phyloP scores from a whole-genome alignment of 345 rosid genomes.

The Bruguiera parviflora region DNA sequence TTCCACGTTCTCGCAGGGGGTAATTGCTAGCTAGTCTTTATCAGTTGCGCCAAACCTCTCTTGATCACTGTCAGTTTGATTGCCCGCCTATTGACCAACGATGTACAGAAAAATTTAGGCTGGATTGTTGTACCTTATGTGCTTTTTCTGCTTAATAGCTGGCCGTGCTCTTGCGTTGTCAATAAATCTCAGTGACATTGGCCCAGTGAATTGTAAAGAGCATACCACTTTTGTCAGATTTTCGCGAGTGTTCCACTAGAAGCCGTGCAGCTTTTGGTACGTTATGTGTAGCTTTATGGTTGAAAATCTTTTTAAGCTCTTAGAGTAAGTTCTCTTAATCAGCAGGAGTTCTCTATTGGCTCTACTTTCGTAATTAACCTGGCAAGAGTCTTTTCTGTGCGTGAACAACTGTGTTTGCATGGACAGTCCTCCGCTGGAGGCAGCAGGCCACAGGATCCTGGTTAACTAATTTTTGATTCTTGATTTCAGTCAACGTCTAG shows the following conservation, averaged over 20 bases:
- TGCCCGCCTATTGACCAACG: neutral
- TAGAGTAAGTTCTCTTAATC: too few relatives aligned
- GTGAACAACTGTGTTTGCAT: neutral
- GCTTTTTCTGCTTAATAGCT: neutral
- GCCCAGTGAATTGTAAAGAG: too few relatives aligned
- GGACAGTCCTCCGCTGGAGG: neutral
- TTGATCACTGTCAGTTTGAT: neutral
- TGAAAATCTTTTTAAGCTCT: too few relatives aligned
- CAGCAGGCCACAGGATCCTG: neutral
- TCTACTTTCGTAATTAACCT: too few relatives aligned
- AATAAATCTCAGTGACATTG: neutral
- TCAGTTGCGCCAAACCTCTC: neutral
- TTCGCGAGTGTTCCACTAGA: too few relatives aligned
- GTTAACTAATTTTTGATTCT: conserved; percentile 1
- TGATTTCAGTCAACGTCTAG: neutral
- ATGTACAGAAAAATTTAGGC: neutral
- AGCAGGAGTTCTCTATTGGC: too few relatives aligned
- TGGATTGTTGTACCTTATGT: neutral
- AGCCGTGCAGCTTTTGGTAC: too few relatives aligned
- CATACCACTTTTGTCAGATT: too few relatives aligned
- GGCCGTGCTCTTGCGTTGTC: neutral
- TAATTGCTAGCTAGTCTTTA: conserved; percentile 20
- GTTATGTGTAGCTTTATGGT: too few relatives aligned
- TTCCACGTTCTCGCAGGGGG: conserved; percentile 90
- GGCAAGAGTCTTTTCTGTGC: too few relatives aligned